Base-by-base conservation (phyloP, 352 stramenopile genomes). In the Blastocystis sp. region DNA sequence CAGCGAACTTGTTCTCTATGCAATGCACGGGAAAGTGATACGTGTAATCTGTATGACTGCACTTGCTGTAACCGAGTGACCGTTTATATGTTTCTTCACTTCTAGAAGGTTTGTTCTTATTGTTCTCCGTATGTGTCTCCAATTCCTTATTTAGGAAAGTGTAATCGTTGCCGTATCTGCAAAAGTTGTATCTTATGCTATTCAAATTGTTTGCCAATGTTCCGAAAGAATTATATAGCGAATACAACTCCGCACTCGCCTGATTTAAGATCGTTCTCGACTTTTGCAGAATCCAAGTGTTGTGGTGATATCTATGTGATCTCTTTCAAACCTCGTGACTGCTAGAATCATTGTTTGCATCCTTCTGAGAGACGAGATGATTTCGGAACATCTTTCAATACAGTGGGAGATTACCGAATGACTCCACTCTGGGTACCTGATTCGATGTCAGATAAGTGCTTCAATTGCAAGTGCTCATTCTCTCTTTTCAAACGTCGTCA, bases 341-440 rank as follows among this genome's bases (percentile, higher is more conserved):
- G 11, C n/a, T 43, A 80, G 70, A 80, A 63, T 34, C 70, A 80
- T 29, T 43, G 39, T 45, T 26, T 80, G n/a, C 70, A 80, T 80
- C 70, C 70, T 34, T 34, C 26, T n/a, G 70, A 80, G 64, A 39
- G 70, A 56, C 47, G 43, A 37, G 26, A 7, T n/a, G 41, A 54
- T 37, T 63, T 63, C 39, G 70, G 43, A 5, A 26, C 34, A 50
- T 80, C 70, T 23, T 80, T 63, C 37, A 50, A 11, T 9, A 37
- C 11, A 39, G n/a, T 80, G 34, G 70, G 70, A 13, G 70, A 80
- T 34, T 84, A 53, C 39, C 73, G 43, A 9, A 64, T 84, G 4
- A 69, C 73, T 15, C 50, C 73, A 6, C 56, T 84, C n/a, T 84
- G 73, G 73, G 73, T 84, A 15, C 73, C 73, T 20, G 73, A 84